Base-by-base conservation (phyloP, 1,139 yeast genomes). In the Pichia sp. region DNA sequence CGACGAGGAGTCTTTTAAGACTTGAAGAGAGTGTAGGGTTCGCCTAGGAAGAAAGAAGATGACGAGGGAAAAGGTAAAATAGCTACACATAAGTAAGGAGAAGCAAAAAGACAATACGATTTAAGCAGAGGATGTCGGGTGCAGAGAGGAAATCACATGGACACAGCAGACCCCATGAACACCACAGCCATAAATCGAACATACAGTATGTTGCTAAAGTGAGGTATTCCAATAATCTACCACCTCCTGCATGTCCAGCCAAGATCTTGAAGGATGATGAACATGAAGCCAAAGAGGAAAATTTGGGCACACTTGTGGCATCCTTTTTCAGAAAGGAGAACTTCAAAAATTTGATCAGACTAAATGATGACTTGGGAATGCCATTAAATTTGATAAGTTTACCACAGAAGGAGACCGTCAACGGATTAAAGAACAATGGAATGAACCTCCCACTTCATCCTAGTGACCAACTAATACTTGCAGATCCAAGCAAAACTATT, bases 181-280 rank as follows among this genome's bases (percentile, higher is more conserved):
- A n/a, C n/a, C 41, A 46, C 25, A 16, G 25, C 16, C 50, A 46
- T 10, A 56, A 54, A 46, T 47, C 54, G 8, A 46, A 51, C 12
- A 54, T 53, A 7, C 60, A 57, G 31, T 52, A 53, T 47, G 85
- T 93, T 54, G 95, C 96, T 52, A 85, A 87, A 61, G 82, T 87
- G 51, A 80, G 96, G 64, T 93, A 90, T 67, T 82, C 82, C 56
- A 93, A 93, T 66, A 87, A 83, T 63, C 74, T 93, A 34, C 99
- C 99, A 16, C 93, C 97, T 2, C 98, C 99, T 10, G 87, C 95
- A 23, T 77, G 95, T 58, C 90, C 96, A 50, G 98, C 99, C 23
- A 89, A 87, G 68, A 76, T 90, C 55, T 69, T 93, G 53, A 79
- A 83, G 53, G 58, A 57, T 44, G 77, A 79, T 54, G 78, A 83